Evolutionary conservation across 768 basidiomycete species (phyloP).

Genomic region (Sistotremastrum niveocremeum): DNA sequence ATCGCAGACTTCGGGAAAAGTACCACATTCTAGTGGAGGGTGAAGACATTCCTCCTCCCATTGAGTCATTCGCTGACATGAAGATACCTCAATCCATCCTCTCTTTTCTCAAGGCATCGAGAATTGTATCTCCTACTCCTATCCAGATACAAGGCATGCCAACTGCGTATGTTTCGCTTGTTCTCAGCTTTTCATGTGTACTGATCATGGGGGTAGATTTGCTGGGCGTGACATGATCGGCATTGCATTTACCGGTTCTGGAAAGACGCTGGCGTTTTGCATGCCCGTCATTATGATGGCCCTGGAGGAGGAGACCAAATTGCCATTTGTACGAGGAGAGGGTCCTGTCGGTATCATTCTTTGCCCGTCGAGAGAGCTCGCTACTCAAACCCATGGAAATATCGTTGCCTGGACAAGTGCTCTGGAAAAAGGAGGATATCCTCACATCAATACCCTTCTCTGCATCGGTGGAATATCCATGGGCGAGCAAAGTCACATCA

Average conservation of each 20-base stretch:
- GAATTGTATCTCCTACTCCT: slow-evolving; percentile 80
- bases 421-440: slow-evolving; percentile 74
- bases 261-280: slow-evolving; percentile 97
- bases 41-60: slow-evolving; percentile 86
- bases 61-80: slow-evolving; percentile 90
- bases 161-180: slow-evolving; percentile 53
- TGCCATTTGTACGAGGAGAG: slow-evolving; percentile 86
- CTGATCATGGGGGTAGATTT: slow-evolving; percentile 37
- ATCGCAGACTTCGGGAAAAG: slow-evolving; percentile 70
- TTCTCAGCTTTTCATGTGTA: slow-evolving; percentile 8
- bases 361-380: slow-evolving; percentile 94
- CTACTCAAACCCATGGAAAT: slow-evolving; percentile 95
- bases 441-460: slow-evolving; percentile 73
- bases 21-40: slow-evolving; percentile 94
- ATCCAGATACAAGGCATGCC: slow-evolving; percentile 97
- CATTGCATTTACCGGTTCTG: slow-evolving; percentile 97
- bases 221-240: slow-evolving; percentile 96
- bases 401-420: slow-evolving; percentile 75
- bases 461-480: slow-evolving; percentile 98
- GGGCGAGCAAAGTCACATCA: slow-evolving; percentile 88
- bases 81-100: slow-evolving; percentile 87
- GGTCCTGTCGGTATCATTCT: slow-evolving; percentile 94
- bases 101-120: slow-evolving; percentile 69
- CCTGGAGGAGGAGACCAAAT: slow-evolving; percentile 81
- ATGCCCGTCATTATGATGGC: slow-evolving; percentile 96